A percentile compares a stretch with the other conserved stretches of the same genome.
Evolutionary conservation across 2,329 filamentous ascomycete genomes (phyloP).

Genomic region (Alternaria brassicae): DNA sequence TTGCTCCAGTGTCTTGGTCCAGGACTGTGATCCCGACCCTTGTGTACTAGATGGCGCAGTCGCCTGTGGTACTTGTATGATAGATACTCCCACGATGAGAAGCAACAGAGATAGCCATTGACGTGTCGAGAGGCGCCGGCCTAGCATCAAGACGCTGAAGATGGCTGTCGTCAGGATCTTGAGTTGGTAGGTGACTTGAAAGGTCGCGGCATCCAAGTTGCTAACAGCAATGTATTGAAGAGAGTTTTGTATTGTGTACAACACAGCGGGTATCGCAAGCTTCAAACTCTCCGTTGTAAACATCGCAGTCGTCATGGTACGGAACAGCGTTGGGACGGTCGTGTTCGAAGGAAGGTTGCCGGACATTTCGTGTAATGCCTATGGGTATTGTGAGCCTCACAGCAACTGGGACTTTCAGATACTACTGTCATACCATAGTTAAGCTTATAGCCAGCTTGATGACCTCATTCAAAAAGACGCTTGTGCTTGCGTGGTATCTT

Average conservation of each 20-base stretch:
- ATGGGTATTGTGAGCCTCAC: neutral
- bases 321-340: constrained; percentile 79
- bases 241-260: constrained; percentile 94
- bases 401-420: too few relatives aligned
- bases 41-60: constrained; percentile 60
- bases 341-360: constrained; percentile 77
- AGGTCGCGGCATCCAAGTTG: constrained; percentile 90
- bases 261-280: constrained; percentile 81
- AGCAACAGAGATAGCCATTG: constrained; percentile 84
- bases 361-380: constrained; percentile 83
- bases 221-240: constrained; percentile 90
- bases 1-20: constrained; percentile 80
- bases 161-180: constrained; percentile 92
- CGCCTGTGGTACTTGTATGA: constrained; percentile 79
- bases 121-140: constrained; percentile 70
- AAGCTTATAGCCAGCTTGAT: constrained; percentile 88
- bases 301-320: constrained; percentile 78
- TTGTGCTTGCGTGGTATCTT: constrained; percentile 91
- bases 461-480: constrained; percentile 91
- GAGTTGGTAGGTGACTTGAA: constrained; percentile 91
- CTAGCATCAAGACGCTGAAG: constrained; percentile 81
- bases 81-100: constrained; percentile 79
- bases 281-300: constrained; percentile 96
- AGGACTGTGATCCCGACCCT: constrained; percentile 70
- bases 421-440: constrained; percentile 61